Evolutionary conservation across 306 rosid species (phyloP), one percentile per base, ranked within the genome.

Genomic region (Ziziphus jujuba): DNA sequence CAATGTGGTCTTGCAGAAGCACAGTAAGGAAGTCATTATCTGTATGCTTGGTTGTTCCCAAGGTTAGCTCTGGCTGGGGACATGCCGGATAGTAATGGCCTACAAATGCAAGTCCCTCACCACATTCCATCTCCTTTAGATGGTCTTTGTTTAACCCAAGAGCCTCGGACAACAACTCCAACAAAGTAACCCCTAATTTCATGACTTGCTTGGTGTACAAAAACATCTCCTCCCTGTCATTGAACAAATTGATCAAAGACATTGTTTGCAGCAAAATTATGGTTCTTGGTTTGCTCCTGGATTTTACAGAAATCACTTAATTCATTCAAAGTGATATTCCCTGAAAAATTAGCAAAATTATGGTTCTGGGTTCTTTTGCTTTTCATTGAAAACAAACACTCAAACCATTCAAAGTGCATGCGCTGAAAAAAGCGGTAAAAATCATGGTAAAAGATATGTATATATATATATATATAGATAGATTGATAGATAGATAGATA

Each of bases 1-100:
- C 91, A 2, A 81, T 21, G 65, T 78, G 81, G 44, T 83, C 83
- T 73, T 86, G 86, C 22, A 86, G 75, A 71, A 86, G 76, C 59
- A 87, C 43, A 0, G 89, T 79, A 67, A 87, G 15, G 50, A 84
- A 84, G 65, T 31, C 61, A 40, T 21, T 5, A 69, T 81, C 85
- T 3, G 75, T 19, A 49, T 84, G 92, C 65, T 66, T 72, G n/a
- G 9, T 0, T 4, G 60, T 19, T 16, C 71, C 66, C 6, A 33
- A 7, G 10, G 77, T 65, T 17, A 65, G 4, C 15, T 73, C 63
- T 3, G 69, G 69, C 2, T 71, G 31, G 0, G 69, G 69, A 14
- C 75, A 71, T 4, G 69, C 33, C 3, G 75, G 75, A 19, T 61
- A 61, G 55, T 61, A 71, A 11, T 61, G 75, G 4, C 69, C 19